phyloP scores from a whole-genome alignment of 1,139 yeast genomes.

The Torulaspora pretoriensis region DNA sequence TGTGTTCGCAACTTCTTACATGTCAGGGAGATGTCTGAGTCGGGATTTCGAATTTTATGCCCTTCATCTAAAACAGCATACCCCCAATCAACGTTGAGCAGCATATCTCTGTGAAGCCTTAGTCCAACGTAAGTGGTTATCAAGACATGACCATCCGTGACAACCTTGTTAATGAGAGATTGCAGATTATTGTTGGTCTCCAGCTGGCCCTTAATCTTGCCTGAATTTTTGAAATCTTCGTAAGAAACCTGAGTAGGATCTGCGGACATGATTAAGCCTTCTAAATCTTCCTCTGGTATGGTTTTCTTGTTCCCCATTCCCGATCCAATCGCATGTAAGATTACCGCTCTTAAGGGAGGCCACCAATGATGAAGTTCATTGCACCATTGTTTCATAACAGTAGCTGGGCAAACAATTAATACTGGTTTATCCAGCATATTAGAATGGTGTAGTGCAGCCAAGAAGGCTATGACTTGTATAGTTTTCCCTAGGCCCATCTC shows the following conservation, averaged over 20 bases:
- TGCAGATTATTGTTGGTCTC: constrained; percentile 31
- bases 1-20: constrained; percentile 81
- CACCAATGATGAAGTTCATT: constrained; percentile 96
- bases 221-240: constrained; percentile 30
- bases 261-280: constrained; percentile 41
- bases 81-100: constrained; percentile 78
- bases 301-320: constrained; percentile 59
- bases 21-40: constrained; percentile 77
- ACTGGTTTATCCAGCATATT: constrained; percentile 72
- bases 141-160: constrained; percentile 66
- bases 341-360: constrained; percentile 88
- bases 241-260: constrained; percentile 45
- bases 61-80: constrained; percentile 93
- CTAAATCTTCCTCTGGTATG: constrained; percentile 43
- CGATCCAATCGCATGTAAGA: constrained; percentile 86
- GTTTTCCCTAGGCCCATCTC: constrained; percentile 99
- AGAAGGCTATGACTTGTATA: constrained; percentile 80
- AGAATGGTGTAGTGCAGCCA: constrained; percentile 87
- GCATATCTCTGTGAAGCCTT: constrained; percentile 63
- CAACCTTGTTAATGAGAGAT: constrained; percentile 35
- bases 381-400: constrained; percentile 94
- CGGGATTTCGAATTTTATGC: constrained; percentile 93
- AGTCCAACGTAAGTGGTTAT: constrained; percentile 92
- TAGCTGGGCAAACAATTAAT: constrained; percentile 90
- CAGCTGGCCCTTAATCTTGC: constrained; percentile 28